These are phyloP conservation scores for Chlorella sp. DNA, from an alignment of 139 green algal genomes.

Conservation along the genomic window DNA sequence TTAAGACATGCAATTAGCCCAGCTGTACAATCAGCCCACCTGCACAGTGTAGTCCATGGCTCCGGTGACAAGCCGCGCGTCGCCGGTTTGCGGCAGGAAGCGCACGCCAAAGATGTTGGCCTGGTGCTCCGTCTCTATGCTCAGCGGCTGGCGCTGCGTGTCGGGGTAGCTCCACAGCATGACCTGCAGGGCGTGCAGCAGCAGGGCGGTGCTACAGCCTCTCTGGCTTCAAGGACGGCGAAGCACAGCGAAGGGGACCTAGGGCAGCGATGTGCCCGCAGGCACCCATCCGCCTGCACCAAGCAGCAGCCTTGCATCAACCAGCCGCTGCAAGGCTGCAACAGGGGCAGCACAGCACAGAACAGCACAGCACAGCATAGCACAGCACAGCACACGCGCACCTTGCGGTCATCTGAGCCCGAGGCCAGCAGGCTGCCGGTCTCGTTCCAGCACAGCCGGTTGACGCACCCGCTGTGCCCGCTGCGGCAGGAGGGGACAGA, in stretches of 20 bases:
- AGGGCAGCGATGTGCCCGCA: not conserved
- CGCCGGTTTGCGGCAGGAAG: conserved; percentile 78
- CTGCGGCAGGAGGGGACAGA: not conserved
- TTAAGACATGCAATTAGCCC: no score
- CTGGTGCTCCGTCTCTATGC: conserved; percentile 76
- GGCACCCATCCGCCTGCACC: no score
- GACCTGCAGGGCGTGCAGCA: not conserved
- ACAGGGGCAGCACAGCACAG: no score
- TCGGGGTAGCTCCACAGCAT: conserved; percentile 78
- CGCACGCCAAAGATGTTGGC: conserved; percentile 78
- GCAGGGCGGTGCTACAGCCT: no score
- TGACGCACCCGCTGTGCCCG: conserved; percentile 85
- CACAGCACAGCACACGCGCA: not conserved
- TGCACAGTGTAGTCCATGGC: conserved; percentile 86
- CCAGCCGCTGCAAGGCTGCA: not conserved
- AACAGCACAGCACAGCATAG: not conserved
- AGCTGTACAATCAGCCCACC: no score
- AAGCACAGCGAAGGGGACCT: no score
- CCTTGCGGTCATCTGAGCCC: conserved; percentile 77
- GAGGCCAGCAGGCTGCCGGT: conserved; percentile 76
- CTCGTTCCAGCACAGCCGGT: conserved; percentile 81
- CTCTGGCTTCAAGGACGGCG: no score
- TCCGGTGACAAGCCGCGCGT: conserved; percentile 64
- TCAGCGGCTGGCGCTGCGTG: conserved; percentile 51
- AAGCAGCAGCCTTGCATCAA: not conserved